Percentiles rank a stretch among this genome's conserved stretches.
Conservation (phyloP, 2,329 filamentous ascomycete species). For the Paraphoma chrysanthemicola region DNA sequence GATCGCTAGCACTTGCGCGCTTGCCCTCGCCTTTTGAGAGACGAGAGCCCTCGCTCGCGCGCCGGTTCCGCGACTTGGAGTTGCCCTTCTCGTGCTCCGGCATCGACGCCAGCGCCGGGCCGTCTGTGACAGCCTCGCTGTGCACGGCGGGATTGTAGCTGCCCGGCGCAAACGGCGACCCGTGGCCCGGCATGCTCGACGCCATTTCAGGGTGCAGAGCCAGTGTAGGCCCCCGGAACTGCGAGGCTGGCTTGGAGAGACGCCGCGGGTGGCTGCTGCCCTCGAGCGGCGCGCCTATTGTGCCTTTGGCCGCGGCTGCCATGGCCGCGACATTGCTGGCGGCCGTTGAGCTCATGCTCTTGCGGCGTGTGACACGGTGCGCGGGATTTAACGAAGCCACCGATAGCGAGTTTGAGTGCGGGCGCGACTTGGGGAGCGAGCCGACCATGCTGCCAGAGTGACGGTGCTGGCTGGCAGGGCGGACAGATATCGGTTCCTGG, state of each 20-base stretch:
- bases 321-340: slow-evolving; percentile 76
- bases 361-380: slow-evolving; percentile 88
- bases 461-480: slow-evolving; percentile 54
- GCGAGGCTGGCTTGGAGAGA: slow-evolving; percentile 65
- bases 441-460: slow-evolving; percentile 57
- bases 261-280: slow-evolving; percentile 63
- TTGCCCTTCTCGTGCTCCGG: slow-evolving; percentile 55
- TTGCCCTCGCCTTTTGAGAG: slow-evolving; percentile 79
- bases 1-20: slow-evolving; percentile 81
- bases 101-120: slow-evolving; percentile 62
- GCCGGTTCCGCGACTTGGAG: slow-evolving; percentile 62
- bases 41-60: slow-evolving; percentile 85
- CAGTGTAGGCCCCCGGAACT: slow-evolving; percentile 53
- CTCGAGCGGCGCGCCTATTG: slow-evolving; percentile 65
- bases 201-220: slow-evolving; percentile 70
- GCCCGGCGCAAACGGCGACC: slow-evolving; percentile 43
- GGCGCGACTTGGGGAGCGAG: slow-evolving; percentile 72
- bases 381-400: slow-evolving; percentile 77
- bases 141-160: slow-evolving; percentile 49
- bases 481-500: slow-evolving; percentile 51
- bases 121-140: slow-evolving; percentile 71
- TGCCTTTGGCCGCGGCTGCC: slow-evolving; percentile 72
- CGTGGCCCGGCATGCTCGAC: slow-evolving; percentile 69
- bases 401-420: slow-evolving; percentile 82
- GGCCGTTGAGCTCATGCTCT: slow-evolving; percentile 84